A percentile compares a stretch with the other conserved stretches of the same genome.
phyloP scores from a whole-genome alignment of 306 rosid species.

The Fragaria iinumae region DNA sequence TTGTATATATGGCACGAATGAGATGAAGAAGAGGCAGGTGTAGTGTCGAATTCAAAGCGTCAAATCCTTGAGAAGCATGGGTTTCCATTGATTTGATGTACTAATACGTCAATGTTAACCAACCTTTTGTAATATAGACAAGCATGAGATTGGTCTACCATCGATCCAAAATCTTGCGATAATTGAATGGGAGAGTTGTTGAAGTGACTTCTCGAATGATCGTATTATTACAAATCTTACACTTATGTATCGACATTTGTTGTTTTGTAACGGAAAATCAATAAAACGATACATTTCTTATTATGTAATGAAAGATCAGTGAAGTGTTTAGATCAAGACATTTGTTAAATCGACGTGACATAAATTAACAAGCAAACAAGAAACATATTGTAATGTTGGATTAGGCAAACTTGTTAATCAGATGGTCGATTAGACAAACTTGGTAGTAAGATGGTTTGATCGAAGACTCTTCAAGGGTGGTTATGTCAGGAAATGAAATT shows the following conservation, averaged over 20 bases:
- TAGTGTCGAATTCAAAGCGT: neutral
- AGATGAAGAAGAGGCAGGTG: neutral
- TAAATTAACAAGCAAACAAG: no score
- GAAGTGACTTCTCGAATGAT: neutral
- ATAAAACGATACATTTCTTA: neutral
- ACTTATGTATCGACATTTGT: neutral
- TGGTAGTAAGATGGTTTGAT: no score
- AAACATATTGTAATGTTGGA: no score
- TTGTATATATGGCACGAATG: neutral
- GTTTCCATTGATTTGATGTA: neutral
- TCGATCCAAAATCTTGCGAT: neutral
- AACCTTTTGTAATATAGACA: neutral
- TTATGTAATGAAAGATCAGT: neutral
- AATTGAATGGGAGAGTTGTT: neutral
- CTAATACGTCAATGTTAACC: neutral
- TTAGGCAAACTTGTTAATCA: no score
- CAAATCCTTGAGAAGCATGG: neutral
- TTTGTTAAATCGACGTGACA: no score
- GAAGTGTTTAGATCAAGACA: no score
- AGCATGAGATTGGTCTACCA: neutral
- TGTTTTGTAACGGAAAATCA: no score
- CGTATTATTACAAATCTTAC: neutral
- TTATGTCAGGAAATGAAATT: neutral
- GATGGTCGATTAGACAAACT: no score
- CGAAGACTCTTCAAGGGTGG: no score